Conservation (phyloP, 1,284 basidiomycete species). For the Agaricales sp. region DNA sequence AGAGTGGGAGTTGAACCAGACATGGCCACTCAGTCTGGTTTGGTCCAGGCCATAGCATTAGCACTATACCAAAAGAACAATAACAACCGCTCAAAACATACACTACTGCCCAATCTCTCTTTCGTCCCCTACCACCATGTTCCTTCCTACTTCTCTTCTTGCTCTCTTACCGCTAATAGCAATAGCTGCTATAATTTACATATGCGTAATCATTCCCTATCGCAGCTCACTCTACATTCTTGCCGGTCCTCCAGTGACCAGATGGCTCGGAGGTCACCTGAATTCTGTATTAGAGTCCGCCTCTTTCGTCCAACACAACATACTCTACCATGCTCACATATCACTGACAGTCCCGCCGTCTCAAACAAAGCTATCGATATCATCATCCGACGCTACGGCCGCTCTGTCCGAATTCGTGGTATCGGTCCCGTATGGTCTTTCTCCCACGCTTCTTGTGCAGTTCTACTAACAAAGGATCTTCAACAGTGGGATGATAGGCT, state of each 20-base stretch:
- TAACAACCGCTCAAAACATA: background rate
- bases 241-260: constrained; percentile 44
- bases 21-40: background rate
- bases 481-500: constrained; percentile 67
- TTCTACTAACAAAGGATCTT: constrained; percentile 8
- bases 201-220: background rate
- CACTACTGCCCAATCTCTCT: background rate
- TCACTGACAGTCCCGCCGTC: constrained; percentile 34
- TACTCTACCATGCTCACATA: constrained; percentile 3
- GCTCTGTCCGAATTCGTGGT: constrained; percentile 52
- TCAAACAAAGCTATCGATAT: constrained; percentile 45
- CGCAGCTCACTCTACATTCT: constrained; percentile 16
- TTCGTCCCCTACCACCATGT: background rate
- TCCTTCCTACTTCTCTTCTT: background rate
- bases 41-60: background rate
- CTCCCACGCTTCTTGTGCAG: constrained; percentile 2
- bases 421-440: constrained; percentile 44
- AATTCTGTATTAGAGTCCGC: constrained; percentile 46
- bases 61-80: background rate
- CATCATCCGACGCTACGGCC: constrained; percentile 43
- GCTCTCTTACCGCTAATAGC: background rate
- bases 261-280: constrained; percentile 45
- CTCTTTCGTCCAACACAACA: background rate
- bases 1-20: background rate
- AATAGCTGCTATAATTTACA: too few relatives aligned